Evolutionary conservation across 2,329 filamentous ascomycete species (phyloP).

Genomic region (Talaromyces sp.): DNA sequence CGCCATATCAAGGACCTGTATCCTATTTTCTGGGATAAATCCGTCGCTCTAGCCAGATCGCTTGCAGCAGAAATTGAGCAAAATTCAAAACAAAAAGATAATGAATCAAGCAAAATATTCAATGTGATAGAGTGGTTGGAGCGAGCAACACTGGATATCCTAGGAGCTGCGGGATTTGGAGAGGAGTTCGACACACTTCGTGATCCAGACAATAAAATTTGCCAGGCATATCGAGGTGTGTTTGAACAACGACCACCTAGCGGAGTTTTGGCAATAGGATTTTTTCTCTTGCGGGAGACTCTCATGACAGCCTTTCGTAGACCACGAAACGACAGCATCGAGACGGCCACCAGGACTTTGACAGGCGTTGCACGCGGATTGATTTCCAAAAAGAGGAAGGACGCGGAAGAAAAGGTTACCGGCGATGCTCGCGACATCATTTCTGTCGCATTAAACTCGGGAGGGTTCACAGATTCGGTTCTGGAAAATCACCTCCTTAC

Average conservation of each 20-base stretch:
- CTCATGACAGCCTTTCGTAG: too few relatives aligned
- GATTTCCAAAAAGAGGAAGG: too few relatives aligned
- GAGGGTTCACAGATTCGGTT: not conserved
- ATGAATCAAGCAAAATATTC: slow-evolving; percentile 3
- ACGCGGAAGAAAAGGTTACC: not conserved
- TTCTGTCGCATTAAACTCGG: not conserved
- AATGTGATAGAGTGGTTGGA: slow-evolving; percentile 3
- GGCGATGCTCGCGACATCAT: not conserved
- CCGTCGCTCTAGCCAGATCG: too few relatives aligned
- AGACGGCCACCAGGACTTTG: too few relatives aligned
- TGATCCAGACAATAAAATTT: slow-evolving; percentile 4
- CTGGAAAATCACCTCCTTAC: slow-evolving; percentile 86
- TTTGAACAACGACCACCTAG: slow-evolving; percentile 1
- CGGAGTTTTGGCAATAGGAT: not conserved
- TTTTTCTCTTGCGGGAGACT: too few relatives aligned
- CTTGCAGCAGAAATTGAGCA: not conserved
- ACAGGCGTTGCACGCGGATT: too few relatives aligned
- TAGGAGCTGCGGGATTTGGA: slow-evolving; percentile 3
- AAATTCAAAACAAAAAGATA: not conserved
- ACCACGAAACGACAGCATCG: too few relatives aligned
- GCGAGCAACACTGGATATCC: slow-evolving; percentile 2
- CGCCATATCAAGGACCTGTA: too few relatives aligned
- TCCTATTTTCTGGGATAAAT: too few relatives aligned
- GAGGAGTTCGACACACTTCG: slow-evolving; percentile 7
- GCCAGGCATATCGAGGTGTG: not conserved